Conservation (phyloP, 352 stramenopile species). For the Phytophthora sp. region DNA sequence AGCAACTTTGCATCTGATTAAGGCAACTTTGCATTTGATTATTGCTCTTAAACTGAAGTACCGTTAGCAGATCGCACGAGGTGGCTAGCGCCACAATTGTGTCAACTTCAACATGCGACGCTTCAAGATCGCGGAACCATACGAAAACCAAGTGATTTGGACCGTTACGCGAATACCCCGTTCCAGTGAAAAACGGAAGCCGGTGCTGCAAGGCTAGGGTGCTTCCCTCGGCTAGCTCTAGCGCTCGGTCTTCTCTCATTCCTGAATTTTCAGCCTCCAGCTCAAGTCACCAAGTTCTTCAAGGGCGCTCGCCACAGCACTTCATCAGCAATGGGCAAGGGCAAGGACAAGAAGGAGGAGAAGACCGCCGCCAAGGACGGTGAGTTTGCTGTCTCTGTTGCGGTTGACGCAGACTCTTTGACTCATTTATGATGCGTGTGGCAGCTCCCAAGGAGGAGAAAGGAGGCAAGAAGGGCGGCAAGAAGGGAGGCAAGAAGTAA, state of each 20-base stretch:
- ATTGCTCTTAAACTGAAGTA: no score
- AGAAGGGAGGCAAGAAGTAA: slow-evolving; percentile 72
- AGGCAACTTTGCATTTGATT: no score
- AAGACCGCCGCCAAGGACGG: slow-evolving; percentile 50
- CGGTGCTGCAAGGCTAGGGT: no score
- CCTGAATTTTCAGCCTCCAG: slow-evolving; percentile 17
- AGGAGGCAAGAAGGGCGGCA: slow-evolving; percentile 46
- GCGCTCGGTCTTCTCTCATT: slow-evolving; percentile 33
- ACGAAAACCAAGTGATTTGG: slow-evolving; percentile 21
- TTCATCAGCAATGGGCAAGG: slow-evolving; percentile 34
- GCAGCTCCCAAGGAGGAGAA: slow-evolving; percentile 42
- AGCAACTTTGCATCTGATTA: background rate
- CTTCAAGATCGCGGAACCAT: slow-evolving; percentile 28
- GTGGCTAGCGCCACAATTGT: slow-evolving; percentile 10
- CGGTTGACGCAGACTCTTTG: no score
- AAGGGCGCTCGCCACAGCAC: slow-evolving; percentile 7
- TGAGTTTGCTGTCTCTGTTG: slow-evolving; percentile 27
- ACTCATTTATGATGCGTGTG: no score
- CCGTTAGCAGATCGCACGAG: background rate
- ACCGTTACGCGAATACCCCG: slow-evolving; percentile 10
- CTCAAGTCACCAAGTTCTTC: slow-evolving; percentile 22
- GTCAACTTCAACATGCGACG: slow-evolving; percentile 32
- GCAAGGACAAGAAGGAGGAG: slow-evolving; percentile 43
- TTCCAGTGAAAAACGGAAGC: slow-evolving; percentile 23
- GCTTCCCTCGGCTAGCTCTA: no score